Evolutionary conservation across 2,329 filamentous ascomycete species (phyloP), one percentile per base, ranked within the genome.

Genomic region (Plectosphaerella plurivora): DNA sequence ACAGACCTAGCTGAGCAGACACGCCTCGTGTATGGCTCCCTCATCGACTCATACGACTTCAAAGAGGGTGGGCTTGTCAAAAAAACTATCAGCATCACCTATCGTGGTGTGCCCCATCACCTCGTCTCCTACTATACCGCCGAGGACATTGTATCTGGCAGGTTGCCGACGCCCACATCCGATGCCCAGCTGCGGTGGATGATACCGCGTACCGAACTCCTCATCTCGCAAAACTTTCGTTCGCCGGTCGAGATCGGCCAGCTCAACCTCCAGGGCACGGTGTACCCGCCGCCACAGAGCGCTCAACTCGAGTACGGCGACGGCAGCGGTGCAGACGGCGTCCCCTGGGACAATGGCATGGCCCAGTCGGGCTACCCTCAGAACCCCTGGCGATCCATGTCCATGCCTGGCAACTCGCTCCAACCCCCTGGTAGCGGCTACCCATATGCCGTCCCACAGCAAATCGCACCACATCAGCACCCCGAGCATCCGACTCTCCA

Each of bases 21-120:
- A 50, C 3, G 49, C 42, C 18, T 48, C 61, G 41, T 20, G 4
- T 44, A 20, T 20, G 39, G 74, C 70, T 95, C 91, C 1, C 76
- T 96, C 12, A 82, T 93, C n/a, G 91, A 96, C 69, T 91, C 88
- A 1, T 96, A 96, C 61, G 83, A 85, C 33, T 96, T 96, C 78
- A 94, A 94, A 63, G 76, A 84, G 14, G 81, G 84, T 2, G 91
- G 92, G 0, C 72, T 97, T 41, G 82, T 96, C 57, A 97, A 97
- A 78, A 96, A 96, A 75, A 96, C 91, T 0, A 91, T 96, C 69
- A 93, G 87, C 60, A 83, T 96, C 39, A 84, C 81, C 3, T 84
- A 87, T 49, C 79, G 86, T 24, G 87, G 87, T 2, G 81, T 91
- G 3, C 85, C 84, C 2, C 91, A 96, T 63, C 91, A 96, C 62